Base-by-base conservation (phyloP, 2,329 filamentous ascomycete genomes). In the Zarea fungicola region DNA sequence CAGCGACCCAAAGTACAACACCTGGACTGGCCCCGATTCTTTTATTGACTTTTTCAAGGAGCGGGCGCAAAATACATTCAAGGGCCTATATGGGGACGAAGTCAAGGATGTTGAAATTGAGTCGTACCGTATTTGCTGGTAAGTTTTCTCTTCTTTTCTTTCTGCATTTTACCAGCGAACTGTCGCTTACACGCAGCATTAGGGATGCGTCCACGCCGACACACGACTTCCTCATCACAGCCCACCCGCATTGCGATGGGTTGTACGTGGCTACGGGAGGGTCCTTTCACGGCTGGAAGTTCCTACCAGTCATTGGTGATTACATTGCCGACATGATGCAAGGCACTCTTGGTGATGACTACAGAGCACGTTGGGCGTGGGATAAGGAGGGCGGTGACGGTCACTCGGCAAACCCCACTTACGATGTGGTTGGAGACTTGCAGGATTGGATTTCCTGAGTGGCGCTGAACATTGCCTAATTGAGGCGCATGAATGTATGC, bases 221-320 rank as follows among this genome's bases (percentile, higher is more conserved):
- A 8, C 79, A 84, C 61, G 80, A 84, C 58, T 81, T 81, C 56
- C 67, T 85, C 46, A 76, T 85, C 56, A 73, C 74, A 7, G 73
- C 78, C 3, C 70, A 79, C 52, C 62, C 70, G 6, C 63, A 70
- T 55, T 80, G 53, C 51, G 56, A 59, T 32, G 78, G 78, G 51
- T 62, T 85, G 13, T 83, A 76, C 60, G 60, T 86, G 21, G 81
- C 81, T 1, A 77, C 76, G 0, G 81, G 78, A 11, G 81, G 82
- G 1, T 83, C 79, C 11, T 82, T 84, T 54, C 81, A 85, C 58
- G 75, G 76, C 25, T 84, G 77, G 74, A 84, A 85, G 61, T 83
- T 85, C 58, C 65, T 85, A 22, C 81, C 81, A 1, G 76, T 76
- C 21, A 76, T 83, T 54, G 81, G 81, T 4, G 74, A 77, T 50